These are phyloP conservation scores for Chlorella sp. DNA, from an alignment of 139 green algal species.

Conservation along the genomic window DNA sequence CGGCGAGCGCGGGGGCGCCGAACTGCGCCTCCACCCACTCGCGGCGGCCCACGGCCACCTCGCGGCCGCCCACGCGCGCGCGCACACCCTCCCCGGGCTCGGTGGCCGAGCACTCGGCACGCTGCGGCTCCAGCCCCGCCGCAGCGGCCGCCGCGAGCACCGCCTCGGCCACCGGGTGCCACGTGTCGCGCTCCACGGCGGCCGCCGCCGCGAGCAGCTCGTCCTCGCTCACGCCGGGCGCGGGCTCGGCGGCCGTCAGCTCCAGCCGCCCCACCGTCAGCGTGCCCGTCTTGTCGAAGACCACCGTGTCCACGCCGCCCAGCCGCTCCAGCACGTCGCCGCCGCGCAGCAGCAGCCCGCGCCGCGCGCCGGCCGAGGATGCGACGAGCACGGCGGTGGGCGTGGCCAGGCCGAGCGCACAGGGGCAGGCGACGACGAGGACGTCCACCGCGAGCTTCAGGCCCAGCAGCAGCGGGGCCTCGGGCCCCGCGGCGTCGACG, in stretches of 20 bases:
- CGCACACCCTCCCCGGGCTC: constrained; percentile 64
- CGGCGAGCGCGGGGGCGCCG: neutral
- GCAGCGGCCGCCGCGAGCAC: constrained; percentile 56
- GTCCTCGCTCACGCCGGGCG: constrained; percentile 25
- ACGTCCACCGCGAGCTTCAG: constrained; percentile 90
- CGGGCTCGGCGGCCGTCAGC: constrained; percentile 22
- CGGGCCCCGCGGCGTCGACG: constrained; percentile 28
- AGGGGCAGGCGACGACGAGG: constrained; percentile 96
- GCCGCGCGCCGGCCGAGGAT: constrained; percentile 61
- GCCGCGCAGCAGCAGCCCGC: constrained; percentile 85
- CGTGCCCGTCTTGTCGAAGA: constrained; percentile 98
- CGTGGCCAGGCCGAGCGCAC: constrained; percentile 94
- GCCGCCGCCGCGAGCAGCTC: constrained; percentile 71
- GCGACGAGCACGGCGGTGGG: constrained; percentile 95
- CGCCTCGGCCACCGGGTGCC: constrained; percentile 86
- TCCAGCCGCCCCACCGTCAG: constrained; percentile 65
- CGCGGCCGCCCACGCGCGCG: constrained; percentile 47
- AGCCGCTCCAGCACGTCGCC: constrained; percentile 91
- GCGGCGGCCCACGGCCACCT: constrained; percentile 69
- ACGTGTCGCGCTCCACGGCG: constrained; percentile 72
- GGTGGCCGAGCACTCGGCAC: constrained; percentile 43
- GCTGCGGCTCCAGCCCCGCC: constrained; percentile 36
- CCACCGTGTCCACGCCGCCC: constrained; percentile 69
- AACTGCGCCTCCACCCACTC: constrained; percentile 69
- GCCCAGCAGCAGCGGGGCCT: constrained; percentile 64